These are phyloP conservation scores for Brassica rapa DNA, from an alignment of 345 rosid genomes.

Conservation along the genomic window DNA sequence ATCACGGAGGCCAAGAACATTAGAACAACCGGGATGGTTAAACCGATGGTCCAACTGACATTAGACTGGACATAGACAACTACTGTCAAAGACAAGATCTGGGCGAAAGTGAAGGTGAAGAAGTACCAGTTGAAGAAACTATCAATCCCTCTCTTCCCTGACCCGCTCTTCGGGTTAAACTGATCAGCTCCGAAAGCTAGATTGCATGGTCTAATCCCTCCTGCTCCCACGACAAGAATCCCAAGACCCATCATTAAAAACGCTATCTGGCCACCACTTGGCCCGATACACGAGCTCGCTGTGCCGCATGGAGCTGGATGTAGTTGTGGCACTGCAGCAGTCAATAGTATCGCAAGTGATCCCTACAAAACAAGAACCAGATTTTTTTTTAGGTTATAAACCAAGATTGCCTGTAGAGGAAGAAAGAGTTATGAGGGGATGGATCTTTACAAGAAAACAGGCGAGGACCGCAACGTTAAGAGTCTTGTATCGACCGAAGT, in stretches of 20 bases:
- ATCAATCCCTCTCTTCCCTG: slow-evolving; percentile 69
- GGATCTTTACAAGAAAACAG: slow-evolving; percentile 60
- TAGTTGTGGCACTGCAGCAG: slow-evolving; percentile 55
- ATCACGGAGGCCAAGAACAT: slow-evolving; percentile 63
- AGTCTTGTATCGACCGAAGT: slow-evolving; percentile 77
- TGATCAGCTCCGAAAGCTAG: slow-evolving; percentile 82
- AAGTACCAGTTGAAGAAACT: slow-evolving; percentile 91
- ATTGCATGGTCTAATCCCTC: slow-evolving; percentile 78
- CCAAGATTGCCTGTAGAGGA: neutral
- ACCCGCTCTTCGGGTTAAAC: slow-evolving; percentile 61
- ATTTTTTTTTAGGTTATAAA: neutral
- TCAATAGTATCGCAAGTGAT: slow-evolving; percentile 52
- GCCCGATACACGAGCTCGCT: slow-evolving; percentile 45
- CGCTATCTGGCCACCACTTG: slow-evolving; percentile 61
- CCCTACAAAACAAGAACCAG: slow-evolving; percentile 46
- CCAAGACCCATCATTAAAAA: slow-evolving; percentile 57
- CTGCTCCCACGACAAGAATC: slow-evolving; percentile 67
- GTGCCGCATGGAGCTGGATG: slow-evolving; percentile 55
- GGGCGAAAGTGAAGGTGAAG: slow-evolving; percentile 78
- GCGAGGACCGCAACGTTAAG: slow-evolving; percentile 45
- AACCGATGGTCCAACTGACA: slow-evolving; percentile 77
- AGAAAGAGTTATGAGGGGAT: neutral
- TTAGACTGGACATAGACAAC: slow-evolving; percentile 73
- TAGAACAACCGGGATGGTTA: slow-evolving; percentile 60
- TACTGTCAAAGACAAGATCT: slow-evolving; percentile 65